Evolutionary conservation across 2,329 filamentous ascomycete genomes (phyloP).

Genomic region (Byssoonygena ceratinophila): DNA sequence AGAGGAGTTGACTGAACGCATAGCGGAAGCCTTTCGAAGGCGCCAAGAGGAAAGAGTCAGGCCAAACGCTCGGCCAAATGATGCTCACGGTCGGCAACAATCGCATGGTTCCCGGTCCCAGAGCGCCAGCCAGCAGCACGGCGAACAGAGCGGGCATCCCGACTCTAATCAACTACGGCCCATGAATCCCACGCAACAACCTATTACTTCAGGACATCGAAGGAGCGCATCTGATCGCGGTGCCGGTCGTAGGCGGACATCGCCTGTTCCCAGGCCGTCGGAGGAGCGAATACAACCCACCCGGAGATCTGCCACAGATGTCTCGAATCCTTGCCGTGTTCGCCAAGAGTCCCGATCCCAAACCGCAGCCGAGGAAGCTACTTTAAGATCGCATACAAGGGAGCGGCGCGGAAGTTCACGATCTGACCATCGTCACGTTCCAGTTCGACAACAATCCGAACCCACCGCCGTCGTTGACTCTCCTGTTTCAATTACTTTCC

Average conservation of each 20-base stretch:
- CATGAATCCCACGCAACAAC: conserved; percentile 24
- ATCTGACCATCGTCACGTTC: background rate
- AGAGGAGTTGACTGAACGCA: conserved; percentile 80
- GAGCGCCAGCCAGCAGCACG: background rate
- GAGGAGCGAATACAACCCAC: conserved; percentile 5
- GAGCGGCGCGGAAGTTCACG: conserved; percentile 3
- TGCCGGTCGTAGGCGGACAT: conserved; percentile 27
- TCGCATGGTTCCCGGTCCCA: background rate
- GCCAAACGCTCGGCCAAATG: background rate
- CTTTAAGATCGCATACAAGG: background rate
- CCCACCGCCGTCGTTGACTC: background rate
- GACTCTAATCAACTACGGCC: conserved; percentile 22
- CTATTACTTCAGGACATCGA: conserved; percentile 23
- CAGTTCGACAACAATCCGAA: background rate
- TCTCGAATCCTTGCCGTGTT: background rate
- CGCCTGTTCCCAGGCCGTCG: conserved; percentile 15
- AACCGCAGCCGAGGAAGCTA: background rate
- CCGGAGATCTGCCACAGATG: conserved; percentile 3
- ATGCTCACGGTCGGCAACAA: background rate
- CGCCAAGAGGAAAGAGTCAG: conserved; percentile 44
- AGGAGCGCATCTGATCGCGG: conserved; percentile 31
- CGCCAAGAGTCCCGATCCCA: background rate
- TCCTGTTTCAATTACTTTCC: background rate
- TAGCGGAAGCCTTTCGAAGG: conserved; percentile 76
- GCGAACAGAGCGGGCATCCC: background rate